A percentile compares a stretch with the other conserved stretches of the same genome.
phyloP scores from a whole-genome alignment of 2,329 filamentous ascomycete genomes.

The Beauveria brongniartii region DNA sequence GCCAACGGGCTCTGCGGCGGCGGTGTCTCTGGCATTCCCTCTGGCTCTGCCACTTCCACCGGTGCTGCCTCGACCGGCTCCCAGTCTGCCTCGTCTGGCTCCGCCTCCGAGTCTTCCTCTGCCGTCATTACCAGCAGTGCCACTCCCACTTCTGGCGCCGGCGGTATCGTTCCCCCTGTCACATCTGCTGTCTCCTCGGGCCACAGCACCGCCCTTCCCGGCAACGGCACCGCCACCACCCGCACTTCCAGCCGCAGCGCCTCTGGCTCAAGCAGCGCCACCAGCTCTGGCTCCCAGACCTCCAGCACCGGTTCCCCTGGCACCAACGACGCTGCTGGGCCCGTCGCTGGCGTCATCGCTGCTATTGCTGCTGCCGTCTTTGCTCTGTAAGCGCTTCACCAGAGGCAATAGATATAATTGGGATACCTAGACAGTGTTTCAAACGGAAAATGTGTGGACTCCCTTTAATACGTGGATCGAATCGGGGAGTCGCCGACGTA shows the following conservation, averaged over 20 bases:
- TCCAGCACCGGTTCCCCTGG: not conserved
- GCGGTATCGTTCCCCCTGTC: not conserved
- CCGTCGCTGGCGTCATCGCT: conserved; percentile 22
- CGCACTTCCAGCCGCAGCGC: conserved; percentile 17
- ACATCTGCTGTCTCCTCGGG: not conserved
- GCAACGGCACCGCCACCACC: conserved; percentile 17
- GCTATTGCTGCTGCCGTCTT: conserved; percentile 24
- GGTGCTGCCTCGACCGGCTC: not conserved
- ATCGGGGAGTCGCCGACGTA: not conserved
- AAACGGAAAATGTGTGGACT: not conserved
- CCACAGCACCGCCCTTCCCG: not conserved
- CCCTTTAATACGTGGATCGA: conserved; percentile 7
- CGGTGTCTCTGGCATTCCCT: not conserved
- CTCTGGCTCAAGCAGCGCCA: not conserved
- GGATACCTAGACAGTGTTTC: not conserved
- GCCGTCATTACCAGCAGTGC: conserved; percentile 6
- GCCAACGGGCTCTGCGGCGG: conserved; percentile 21
- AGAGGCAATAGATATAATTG: not conserved
- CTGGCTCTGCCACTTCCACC: not conserved
- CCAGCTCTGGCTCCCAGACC: not conserved
- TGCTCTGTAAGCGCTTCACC: conserved; percentile 22
- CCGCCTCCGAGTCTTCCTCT: conserved; percentile 6
- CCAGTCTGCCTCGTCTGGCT: not conserved
- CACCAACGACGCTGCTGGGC: conserved; percentile 13
- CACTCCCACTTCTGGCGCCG: not conserved